These are phyloP conservation scores for Tulasnella sp. DNA, from an alignment of 768 basidiomycete species.

Conservation along the genomic window DNA sequence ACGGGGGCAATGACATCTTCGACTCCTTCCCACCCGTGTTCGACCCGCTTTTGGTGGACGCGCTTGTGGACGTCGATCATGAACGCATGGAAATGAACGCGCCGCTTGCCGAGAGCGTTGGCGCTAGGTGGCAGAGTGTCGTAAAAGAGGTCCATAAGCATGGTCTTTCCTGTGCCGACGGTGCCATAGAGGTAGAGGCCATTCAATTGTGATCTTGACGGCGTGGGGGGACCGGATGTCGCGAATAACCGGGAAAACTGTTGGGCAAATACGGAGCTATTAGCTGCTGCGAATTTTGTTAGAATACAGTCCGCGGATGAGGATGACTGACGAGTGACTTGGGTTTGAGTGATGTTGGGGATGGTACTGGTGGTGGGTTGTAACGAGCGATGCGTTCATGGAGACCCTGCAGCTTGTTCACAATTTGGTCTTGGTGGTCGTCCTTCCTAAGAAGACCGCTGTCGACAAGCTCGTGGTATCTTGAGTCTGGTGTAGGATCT, in stretches of 20 bases:
- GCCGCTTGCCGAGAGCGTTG: conserved; percentile 61
- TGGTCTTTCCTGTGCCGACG: conserved; percentile 96
- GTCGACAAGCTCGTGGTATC: conserved; percentile 53
- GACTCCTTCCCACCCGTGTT: conserved; percentile 61
- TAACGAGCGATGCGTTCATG: conserved; percentile 73
- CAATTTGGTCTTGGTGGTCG: conserved; percentile 80
- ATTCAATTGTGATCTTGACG: conserved; percentile 66
- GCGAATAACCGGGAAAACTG: conserved; percentile 36
- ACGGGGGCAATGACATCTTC: conserved; percentile 88
- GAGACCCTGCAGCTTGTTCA: conserved; percentile 77
- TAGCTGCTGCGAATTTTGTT: not conserved
- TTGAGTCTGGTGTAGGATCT: conserved; percentile 32
- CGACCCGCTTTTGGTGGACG: conserved; percentile 73
- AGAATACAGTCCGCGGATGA: conserved; percentile 30
- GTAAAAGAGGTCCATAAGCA: conserved; percentile 99
- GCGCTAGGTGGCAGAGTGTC: conserved; percentile 71
- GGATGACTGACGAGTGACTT: conserved; percentile 16
- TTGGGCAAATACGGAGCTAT: conserved; percentile 29
- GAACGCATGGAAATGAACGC: conserved; percentile 98
- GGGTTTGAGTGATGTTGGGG: conserved; percentile 39
- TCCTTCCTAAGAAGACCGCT: conserved; percentile 68
- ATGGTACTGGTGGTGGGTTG: conserved; percentile 65
- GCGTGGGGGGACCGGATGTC: conserved; percentile 43
- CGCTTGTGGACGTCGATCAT: conserved; percentile 99
- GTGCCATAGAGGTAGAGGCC: conserved; percentile 95